Percentiles rank a stretch among this genome's conserved stretches.
Evolutionary conservation across 2,329 filamentous ascomycete species (phyloP).

Genomic region (Ophiocordyceps camponoti-leonardi): DNA sequence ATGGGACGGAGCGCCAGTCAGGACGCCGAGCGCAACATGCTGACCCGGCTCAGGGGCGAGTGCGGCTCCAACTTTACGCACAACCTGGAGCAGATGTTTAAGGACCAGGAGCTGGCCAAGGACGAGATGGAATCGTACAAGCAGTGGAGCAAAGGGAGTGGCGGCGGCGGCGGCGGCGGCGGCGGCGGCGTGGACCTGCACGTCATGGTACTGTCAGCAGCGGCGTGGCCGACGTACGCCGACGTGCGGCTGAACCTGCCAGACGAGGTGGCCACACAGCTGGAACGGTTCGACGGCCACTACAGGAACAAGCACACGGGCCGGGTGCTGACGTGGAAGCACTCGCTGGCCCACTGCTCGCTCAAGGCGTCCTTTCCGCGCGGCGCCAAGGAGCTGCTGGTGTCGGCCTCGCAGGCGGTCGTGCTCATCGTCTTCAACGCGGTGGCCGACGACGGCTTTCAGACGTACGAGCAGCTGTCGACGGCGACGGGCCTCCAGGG

Average conservation of each 20-base stretch:
- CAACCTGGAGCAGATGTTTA: slow-evolving; percentile 98
- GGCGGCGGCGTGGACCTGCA: slow-evolving; percentile 43
- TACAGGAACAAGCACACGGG: slow-evolving; percentile 86
- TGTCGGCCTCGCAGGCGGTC: slow-evolving; percentile 83
- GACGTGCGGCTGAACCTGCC: slow-evolving; percentile 60
- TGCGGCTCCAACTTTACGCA: slow-evolving; percentile 91
- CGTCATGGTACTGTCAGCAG: slow-evolving; percentile 79
- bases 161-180: slow-evolving; percentile 15
- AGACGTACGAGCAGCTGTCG: slow-evolving; percentile 63
- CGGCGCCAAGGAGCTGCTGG: slow-evolving; percentile 71
- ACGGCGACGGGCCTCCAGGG: slow-evolving; percentile 58
- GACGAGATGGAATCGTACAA: slow-evolving; percentile 91
- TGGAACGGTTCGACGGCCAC: slow-evolving; percentile 66
- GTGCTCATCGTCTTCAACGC: slow-evolving; percentile 84
- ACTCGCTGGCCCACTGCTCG: slow-evolving; percentile 79
- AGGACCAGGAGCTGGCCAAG: slow-evolving; percentile 82
- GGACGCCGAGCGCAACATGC: slow-evolving; percentile 91
- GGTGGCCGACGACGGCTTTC: slow-evolving; percentile 35
- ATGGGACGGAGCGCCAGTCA: slow-evolving; percentile 88
- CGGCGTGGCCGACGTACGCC: slow-evolving; percentile 85
- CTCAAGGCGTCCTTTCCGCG: slow-evolving; percentile 66
- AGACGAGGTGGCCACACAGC: slow-evolving; percentile 53
- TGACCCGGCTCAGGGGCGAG: slow-evolving; percentile 77
- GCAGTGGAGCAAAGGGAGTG: slow-evolving; percentile 38
- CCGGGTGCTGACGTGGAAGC: slow-evolving; percentile 77